Percentiles rank a stretch among this genome's conserved stretches.
Conservation (phyloP, 1,284 basidiomycete species). For the Ceratobasidium sp. region DNA sequence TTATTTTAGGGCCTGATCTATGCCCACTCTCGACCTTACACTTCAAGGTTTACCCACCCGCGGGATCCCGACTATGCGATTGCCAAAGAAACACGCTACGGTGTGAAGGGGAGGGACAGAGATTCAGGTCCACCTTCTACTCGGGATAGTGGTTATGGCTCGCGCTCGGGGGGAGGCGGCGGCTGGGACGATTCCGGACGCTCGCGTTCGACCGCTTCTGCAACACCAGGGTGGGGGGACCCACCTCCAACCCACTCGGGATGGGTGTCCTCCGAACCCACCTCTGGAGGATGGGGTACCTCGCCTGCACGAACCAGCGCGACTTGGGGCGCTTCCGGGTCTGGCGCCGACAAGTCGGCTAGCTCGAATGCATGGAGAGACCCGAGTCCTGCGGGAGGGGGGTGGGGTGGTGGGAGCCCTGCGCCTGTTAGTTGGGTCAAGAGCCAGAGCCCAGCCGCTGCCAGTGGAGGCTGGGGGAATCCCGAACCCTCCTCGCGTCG, state of each 20-base stretch:
- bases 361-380: slow-evolving; percentile 4
- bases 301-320: slow-evolving; percentile 7
- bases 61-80: slow-evolving; percentile 1
- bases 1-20: background rate
- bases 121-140: background rate
- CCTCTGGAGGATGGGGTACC: background rate
- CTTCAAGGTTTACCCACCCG: slow-evolving; percentile 21
- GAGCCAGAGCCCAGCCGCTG: background rate
- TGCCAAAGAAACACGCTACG: slow-evolving; percentile 4
- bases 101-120: background rate
- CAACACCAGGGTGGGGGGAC: slow-evolving; percentile 3
- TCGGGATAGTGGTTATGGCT: slow-evolving; percentile 9
- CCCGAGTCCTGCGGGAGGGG: background rate
- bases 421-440: slow-evolving; percentile 1
- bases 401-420: slow-evolving; percentile 8
- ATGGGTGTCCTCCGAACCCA: background rate
- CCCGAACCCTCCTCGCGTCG: slow-evolving; percentile 17
- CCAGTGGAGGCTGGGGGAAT: slow-evolving; percentile 23
- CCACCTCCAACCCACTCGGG: background rate
- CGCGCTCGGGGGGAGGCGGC: background rate
- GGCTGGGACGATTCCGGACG: slow-evolving; percentile 9
- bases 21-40: background rate
- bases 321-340: background rate
- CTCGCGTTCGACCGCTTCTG: background rate
- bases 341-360: too few species aligned